A percentile compares a stretch with the other conserved stretches of the same genome.
Evolutionary conservation across 345 rosid genomes (phyloP).

Genomic region (Citrus glauca): DNA sequence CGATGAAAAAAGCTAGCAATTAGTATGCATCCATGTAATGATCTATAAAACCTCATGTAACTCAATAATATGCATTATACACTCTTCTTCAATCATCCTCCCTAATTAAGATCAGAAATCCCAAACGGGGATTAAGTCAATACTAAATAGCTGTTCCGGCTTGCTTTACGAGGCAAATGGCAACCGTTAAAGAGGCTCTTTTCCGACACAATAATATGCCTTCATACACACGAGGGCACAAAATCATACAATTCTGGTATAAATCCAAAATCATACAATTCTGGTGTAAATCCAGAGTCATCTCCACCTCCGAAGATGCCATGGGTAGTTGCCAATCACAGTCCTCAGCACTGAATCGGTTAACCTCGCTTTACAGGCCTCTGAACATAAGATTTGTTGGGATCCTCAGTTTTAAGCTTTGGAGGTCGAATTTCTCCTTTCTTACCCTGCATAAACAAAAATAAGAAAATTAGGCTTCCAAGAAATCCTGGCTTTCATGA

Average conservation of each 20-base stretch:
- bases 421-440: conserved; percentile 95
- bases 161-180: neutral
- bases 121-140: neutral
- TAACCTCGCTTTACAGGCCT: conserved; percentile 88
- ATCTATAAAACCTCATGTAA: neutral
- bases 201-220: neutral
- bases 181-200: neutral
- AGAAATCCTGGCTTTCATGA: neutral
- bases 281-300: neutral
- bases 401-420: conserved; percentile 96
- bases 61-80: neutral
- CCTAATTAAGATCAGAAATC: conserved; percentile 7
- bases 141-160: neutral
- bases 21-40: too few species aligned
- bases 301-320: neutral
- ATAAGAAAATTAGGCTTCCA: neutral
- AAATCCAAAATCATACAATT: neutral
- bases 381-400: conserved; percentile 93
- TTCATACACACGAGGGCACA: too few species aligned
- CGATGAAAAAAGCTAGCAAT: too few species aligned
- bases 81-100: neutral
- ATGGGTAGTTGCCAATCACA: neutral
- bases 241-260: too few species aligned
- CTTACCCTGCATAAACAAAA: conserved; percentile 48
- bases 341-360: neutral